These are phyloP conservation scores for Syzygium jambos DNA, from an alignment of 345 rosid genomes.

Conservation along the genomic window DNA sequence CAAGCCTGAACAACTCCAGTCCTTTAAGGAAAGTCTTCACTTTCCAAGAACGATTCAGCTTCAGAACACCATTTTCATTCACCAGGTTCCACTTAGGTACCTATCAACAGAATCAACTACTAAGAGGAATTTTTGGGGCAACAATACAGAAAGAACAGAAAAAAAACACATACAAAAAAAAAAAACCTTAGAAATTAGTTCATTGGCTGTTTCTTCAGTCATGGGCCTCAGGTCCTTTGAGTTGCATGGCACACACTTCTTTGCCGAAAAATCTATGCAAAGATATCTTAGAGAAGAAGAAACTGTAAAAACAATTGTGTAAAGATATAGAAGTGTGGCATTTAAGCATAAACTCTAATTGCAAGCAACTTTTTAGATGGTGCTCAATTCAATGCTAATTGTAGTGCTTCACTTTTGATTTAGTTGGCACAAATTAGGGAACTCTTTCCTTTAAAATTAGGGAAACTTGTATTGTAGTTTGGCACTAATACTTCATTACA, in stretches of 20 bases:
- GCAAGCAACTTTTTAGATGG: background rate
- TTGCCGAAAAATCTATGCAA: constrained; percentile 52
- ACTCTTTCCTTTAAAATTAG: background rate
- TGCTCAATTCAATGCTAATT: background rate
- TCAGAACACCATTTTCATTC: constrained; percentile 56
- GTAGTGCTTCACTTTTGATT: background rate
- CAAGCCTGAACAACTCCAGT: constrained; percentile 65
- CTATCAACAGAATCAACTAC: constrained; percentile 18
- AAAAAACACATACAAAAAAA: background rate
- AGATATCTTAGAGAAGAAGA: background rate
- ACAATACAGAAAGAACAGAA: background rate
- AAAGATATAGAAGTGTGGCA: background rate
- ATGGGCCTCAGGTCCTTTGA: constrained; percentile 73
- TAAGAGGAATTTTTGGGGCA: background rate
- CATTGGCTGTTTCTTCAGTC: constrained; percentile 66
- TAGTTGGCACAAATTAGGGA: background rate
- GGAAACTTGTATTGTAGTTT: background rate
- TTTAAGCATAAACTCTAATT: background rate
- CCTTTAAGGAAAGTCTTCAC: constrained; percentile 82
- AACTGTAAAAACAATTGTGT: background rate
- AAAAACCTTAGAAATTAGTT: constrained; percentile 51
- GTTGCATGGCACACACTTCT: constrained; percentile 86
- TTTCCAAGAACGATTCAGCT: constrained; percentile 63
- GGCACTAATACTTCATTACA: background rate
- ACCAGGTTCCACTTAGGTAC: constrained; percentile 76